These are phyloP conservation scores for Phytophthora citricola DNA, from an alignment of 352 stramenopile genomes.

Conservation along the genomic window DNA sequence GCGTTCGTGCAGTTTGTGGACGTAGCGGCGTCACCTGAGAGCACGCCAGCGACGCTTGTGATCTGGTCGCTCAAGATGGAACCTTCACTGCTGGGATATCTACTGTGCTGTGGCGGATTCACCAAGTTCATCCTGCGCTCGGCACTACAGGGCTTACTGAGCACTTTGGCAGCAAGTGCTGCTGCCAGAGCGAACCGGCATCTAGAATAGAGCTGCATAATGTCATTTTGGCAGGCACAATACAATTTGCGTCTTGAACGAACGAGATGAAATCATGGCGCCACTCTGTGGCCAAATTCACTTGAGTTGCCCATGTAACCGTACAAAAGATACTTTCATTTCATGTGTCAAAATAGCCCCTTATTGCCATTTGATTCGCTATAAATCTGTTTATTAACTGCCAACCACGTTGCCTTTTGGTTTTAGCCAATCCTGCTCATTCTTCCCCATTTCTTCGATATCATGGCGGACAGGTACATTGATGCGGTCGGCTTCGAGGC, in stretches of 20 bases:
- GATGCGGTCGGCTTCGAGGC: slow-evolving; percentile 48
- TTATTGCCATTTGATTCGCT: slow-evolving; percentile 5
- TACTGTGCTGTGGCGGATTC: slow-evolving; percentile 56
- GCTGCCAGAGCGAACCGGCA: slow-evolving; percentile 14
- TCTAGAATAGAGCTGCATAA: slow-evolving; percentile 27
- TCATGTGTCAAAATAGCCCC: slow-evolving; percentile 6
- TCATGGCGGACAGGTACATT: slow-evolving; percentile 43
- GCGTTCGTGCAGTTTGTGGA: slow-evolving; percentile 74
- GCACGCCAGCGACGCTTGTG: slow-evolving; percentile 49
- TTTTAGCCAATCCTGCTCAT: slow-evolving; percentile 14
- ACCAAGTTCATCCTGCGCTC: slow-evolving; percentile 46
- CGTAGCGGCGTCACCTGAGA: slow-evolving; percentile 44
- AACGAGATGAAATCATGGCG: not conserved
- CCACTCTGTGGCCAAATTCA: not conserved
- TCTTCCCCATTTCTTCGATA: not conserved
- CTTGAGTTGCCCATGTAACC: not conserved
- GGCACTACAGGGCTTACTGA: slow-evolving; percentile 39
- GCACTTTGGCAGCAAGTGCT: slow-evolving; percentile 29
- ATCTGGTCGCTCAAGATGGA: slow-evolving; percentile 60
- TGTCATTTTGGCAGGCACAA: slow-evolving; percentile 5
- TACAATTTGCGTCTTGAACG: not conserved
- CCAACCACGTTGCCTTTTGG: not conserved
- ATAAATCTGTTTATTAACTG: not conserved
- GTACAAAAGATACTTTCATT: slow-evolving; percentile 22
- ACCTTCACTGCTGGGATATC: slow-evolving; percentile 45